A percentile compares a stretch with the other conserved stretches of the same genome.
Evolutionary conservation across 257 asterid genomes (phyloP).

Genomic region (Ehretia macrophylla): DNA sequence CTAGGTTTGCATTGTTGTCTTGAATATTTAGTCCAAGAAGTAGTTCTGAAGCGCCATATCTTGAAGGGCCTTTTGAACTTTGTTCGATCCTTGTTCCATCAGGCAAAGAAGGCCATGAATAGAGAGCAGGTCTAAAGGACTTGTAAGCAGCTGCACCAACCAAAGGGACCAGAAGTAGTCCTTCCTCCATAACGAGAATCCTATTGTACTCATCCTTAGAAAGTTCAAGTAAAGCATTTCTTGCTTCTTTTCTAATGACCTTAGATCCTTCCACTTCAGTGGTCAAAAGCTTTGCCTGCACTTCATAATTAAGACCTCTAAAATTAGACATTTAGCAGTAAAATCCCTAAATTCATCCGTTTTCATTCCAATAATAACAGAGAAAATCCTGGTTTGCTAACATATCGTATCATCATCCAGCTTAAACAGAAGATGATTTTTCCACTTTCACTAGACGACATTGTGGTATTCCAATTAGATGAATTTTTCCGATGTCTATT

Average conservation of each 20-base stretch:
- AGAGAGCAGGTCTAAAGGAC: conserved; percentile 57
- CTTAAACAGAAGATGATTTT: too few relatives aligned
- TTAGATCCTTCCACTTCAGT: conserved; percentile 42
- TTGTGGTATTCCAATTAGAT: too few relatives aligned
- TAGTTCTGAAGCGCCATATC: conserved; percentile 70
- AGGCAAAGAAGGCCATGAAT: conserved; percentile 89
- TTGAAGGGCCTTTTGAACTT: conserved; percentile 53
- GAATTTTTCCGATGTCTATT: too few relatives aligned
- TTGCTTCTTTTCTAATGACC: conserved; percentile 58
- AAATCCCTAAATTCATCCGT: neutral
- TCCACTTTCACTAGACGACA: too few relatives aligned
- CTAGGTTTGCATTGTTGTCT: conserved; percentile 37
- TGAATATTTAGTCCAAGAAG: conserved; percentile 61
- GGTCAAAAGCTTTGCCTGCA: conserved; percentile 71
- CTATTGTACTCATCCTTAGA: conserved; percentile 62
- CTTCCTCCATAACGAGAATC: conserved; percentile 82
- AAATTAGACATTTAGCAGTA: neutral
- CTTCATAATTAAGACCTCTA: neutral
- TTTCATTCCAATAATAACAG: too few relatives aligned
- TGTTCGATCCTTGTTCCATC: conserved; percentile 69
- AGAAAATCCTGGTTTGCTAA: too few relatives aligned
- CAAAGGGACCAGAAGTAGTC: conserved; percentile 73
- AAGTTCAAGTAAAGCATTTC: conserved; percentile 64
- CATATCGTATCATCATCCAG: too few relatives aligned
- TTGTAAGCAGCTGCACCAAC: conserved; percentile 71